Conservation (phyloP, 2,329 filamentous ascomycete genomes). For the Paecilomyces dactylethromorphus region DNA sequence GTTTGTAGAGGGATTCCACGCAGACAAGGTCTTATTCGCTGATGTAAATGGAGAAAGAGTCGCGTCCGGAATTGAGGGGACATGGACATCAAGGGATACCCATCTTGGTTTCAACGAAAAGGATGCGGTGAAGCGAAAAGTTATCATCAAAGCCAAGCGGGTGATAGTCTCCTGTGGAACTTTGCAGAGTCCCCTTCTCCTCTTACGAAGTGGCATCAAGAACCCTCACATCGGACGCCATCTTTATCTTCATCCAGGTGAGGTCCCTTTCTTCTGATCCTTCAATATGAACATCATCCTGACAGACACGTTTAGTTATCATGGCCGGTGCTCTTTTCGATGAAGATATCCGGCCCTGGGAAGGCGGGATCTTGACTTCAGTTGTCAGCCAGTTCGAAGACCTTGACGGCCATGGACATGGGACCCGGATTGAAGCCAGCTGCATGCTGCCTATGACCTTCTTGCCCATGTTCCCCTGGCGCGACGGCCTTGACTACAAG, state of each 20-base stretch:
- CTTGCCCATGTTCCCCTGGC: slow-evolving; percentile 60
- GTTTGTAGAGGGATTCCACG: slow-evolving; percentile 78
- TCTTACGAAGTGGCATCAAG: slow-evolving; percentile 71
- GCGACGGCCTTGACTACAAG: slow-evolving; percentile 64
- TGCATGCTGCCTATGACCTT: slow-evolving; percentile 66
- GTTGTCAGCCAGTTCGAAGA: slow-evolving; percentile 75
- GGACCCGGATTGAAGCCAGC: slow-evolving; percentile 70
- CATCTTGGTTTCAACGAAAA: slow-evolving; percentile 52
- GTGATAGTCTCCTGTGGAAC: slow-evolving; percentile 74
- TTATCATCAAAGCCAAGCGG: slow-evolving; percentile 70
- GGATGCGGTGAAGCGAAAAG: slow-evolving; percentile 48
- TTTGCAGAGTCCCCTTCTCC: slow-evolving; percentile 67
- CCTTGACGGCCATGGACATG: slow-evolving; percentile 72
- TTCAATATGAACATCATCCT: neutral
- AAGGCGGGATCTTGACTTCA: slow-evolving; percentile 72
- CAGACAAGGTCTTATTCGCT: slow-evolving; percentile 64
- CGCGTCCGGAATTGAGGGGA: slow-evolving; percentile 65
- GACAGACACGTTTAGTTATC: slow-evolving; percentile 23
- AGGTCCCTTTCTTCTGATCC: slow-evolving; percentile 13
- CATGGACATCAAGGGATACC: slow-evolving; percentile 66
- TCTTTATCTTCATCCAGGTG: slow-evolving; percentile 73
- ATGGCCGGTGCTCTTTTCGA: slow-evolving; percentile 55
- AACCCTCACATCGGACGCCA: slow-evolving; percentile 78
- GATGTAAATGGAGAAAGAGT: slow-evolving; percentile 43
- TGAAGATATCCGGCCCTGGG: slow-evolving; percentile 64